phyloP scores from a whole-genome alignment of 352 stramenopile genomes.

The Globisporangium okanoganense region DNA sequence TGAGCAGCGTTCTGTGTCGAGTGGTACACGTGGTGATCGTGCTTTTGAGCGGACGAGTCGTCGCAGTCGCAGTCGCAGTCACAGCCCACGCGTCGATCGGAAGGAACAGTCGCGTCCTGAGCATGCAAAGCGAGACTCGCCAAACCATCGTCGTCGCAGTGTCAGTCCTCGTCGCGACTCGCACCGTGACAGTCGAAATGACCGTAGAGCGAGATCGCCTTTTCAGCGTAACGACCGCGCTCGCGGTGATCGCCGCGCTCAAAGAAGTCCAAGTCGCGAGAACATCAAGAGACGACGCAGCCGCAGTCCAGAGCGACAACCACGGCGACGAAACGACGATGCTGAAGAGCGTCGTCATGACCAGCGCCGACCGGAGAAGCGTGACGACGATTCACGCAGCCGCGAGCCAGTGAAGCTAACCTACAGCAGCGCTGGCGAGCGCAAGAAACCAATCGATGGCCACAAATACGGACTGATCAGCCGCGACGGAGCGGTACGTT shows the following conservation, averaged over 20 bases:
- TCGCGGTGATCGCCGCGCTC: constrained; percentile 2
- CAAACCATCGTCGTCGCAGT: not conserved
- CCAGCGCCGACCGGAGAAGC: not conserved
- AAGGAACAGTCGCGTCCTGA: not conserved
- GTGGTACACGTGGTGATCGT: not conserved
- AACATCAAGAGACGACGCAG: not conserved
- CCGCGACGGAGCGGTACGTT: constrained; percentile 42
- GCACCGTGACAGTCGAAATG: not conserved
- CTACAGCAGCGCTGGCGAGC: not conserved
- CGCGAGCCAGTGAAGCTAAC: not conserved
- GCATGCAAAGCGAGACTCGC: not conserved
- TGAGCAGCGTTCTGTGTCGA: not conserved
- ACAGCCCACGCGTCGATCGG: not conserved
- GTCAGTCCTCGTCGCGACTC: not conserved
- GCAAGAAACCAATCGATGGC: constrained; percentile 26
- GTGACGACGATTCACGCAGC: not conserved
- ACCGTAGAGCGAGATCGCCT: not conserved
- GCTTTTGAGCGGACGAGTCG: not conserved
- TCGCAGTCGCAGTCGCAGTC: not conserved
- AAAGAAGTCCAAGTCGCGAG: constrained; percentile 1
- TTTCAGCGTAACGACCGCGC: not conserved
- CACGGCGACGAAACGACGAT: not conserved
- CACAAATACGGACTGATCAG: constrained; percentile 69
- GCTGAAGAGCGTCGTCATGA: not conserved
- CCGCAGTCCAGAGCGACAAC: not conserved